These are phyloP conservation scores for Fennellomyces sp. DNA, from an alignment of 371 early-diverging fungal genomes.

Conservation along the genomic window DNA sequence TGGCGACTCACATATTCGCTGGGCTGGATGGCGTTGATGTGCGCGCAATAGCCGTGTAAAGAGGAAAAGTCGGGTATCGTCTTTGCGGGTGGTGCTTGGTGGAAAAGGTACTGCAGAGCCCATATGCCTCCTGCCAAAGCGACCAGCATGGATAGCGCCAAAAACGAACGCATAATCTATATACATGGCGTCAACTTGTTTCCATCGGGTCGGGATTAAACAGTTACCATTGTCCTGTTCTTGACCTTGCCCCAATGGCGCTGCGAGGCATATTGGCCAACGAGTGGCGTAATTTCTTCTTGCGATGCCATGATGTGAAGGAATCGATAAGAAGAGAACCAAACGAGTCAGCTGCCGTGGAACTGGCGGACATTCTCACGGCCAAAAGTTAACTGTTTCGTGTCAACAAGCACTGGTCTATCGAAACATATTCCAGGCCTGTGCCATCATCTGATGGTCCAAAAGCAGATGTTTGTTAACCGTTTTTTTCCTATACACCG, in stretches of 20 bases:
- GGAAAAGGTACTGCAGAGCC: constrained; percentile 14
- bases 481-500: too few relatives aligned
- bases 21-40: constrained; percentile 41
- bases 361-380: too few relatives aligned
- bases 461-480: too few relatives aligned
- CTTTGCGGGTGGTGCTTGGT: neutral
- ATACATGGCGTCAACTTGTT: neutral
- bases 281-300: constrained; percentile 8
- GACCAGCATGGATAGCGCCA: constrained; percentile 18
- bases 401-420: too few relatives aligned
- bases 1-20: constrained; percentile 53
- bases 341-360: constrained; percentile 1
- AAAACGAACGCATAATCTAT: constrained; percentile 17
- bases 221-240: constrained; percentile 33
- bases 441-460: too few relatives aligned
- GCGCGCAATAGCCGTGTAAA: constrained; percentile 40
- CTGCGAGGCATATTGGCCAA: neutral
- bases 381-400: too few relatives aligned
- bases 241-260: constrained; percentile 30
- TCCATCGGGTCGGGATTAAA: too few relatives aligned
- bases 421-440: too few relatives aligned
- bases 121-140: constrained; percentile 24
- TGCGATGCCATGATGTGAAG: constrained; percentile 5
- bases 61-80: constrained; percentile 23
- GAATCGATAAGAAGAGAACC: neutral